Conservation (phyloP, 2,329 filamentous ascomycete species). For the Anisogramma anomala region DNA sequence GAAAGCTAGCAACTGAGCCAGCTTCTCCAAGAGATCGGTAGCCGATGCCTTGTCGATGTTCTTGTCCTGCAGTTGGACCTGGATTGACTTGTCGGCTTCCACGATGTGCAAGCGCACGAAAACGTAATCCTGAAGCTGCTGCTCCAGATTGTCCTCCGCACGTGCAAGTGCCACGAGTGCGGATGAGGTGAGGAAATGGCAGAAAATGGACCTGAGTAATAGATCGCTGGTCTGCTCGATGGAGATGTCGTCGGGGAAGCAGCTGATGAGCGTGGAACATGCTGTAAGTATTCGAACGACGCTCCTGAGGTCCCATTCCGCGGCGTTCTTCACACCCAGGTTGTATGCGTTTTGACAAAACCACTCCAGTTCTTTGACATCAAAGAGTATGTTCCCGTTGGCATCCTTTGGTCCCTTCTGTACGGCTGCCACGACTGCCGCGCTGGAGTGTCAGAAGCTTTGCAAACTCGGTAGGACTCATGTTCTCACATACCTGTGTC, state of each 20-base stretch:
- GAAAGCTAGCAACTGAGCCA: slow-evolving; percentile 57
- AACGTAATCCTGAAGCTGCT: slow-evolving; percentile 50
- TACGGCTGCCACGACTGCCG: slow-evolving; percentile 31
- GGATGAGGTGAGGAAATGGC: slow-evolving; percentile 54
- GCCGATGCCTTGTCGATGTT: slow-evolving; percentile 31
- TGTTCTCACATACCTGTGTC: slow-evolving; percentile 27
- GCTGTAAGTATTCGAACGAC: slow-evolving; percentile 45
- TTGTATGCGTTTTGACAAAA: slow-evolving; percentile 78
- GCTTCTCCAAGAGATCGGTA: slow-evolving; percentile 47
- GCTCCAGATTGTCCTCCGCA: slow-evolving; percentile 35
- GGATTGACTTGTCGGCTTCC: slow-evolving; percentile 40
- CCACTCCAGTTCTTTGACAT: slow-evolving; percentile 62
- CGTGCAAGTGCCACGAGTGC: slow-evolving; percentile 41
- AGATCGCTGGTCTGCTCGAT: slow-evolving; percentile 35
- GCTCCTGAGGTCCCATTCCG: slow-evolving; percentile 39
- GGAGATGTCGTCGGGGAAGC: slow-evolving; percentile 37
- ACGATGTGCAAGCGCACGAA: slow-evolving; percentile 48
- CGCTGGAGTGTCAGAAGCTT: not conserved
- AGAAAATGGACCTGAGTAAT: slow-evolving; percentile 51
- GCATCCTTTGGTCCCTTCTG: slow-evolving; percentile 27
- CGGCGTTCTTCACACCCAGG: slow-evolving; percentile 50
- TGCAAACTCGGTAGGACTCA: not conserved
- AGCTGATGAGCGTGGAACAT: slow-evolving; percentile 40
- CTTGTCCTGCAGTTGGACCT: slow-evolving; percentile 26
- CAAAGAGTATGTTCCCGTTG: slow-evolving; percentile 41